These are phyloP conservation scores for Clonostachys solani DNA, from an alignment of 2,329 filamentous ascomycete species.

Conservation along the genomic window DNA sequence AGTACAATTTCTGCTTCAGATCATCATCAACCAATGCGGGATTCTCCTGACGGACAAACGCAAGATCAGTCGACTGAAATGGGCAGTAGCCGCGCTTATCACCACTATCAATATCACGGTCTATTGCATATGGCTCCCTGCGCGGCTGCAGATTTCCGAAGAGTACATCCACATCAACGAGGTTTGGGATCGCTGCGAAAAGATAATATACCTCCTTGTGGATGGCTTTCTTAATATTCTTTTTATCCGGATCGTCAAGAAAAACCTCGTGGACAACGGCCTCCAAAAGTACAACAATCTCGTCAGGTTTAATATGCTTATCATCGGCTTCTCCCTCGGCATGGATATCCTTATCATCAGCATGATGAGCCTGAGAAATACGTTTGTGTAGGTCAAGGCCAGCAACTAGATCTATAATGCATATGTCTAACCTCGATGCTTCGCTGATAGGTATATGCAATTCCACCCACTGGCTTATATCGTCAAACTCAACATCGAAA, in stretches of 20 bases:
- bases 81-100: constrained; percentile 33
- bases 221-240: constrained; percentile 41
- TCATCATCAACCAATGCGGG: constrained; percentile 45
- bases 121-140: constrained; percentile 45
- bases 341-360: constrained; percentile 12
- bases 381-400: constrained; percentile 3
- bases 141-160: constrained; percentile 31
- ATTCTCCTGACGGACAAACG: constrained; percentile 33
- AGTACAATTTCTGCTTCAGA: constrained; percentile 38
- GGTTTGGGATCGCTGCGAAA: constrained; percentile 44
- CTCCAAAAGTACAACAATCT: constrained; percentile 42
- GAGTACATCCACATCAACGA: constrained; percentile 37
- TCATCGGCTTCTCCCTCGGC: constrained; percentile 19
- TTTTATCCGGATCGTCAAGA: constrained; percentile 37
- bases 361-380: constrained; percentile 5
- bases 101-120: constrained; percentile 42
- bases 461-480: constrained; percentile 5
- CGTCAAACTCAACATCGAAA: constrained; percentile 4
- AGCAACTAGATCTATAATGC: too few relatives aligned
- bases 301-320: constrained; percentile 26
- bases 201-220: constrained; percentile 38
- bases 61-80: constrained; percentile 33
- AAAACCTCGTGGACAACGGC: constrained; percentile 38
- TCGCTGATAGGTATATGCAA: constrained; percentile 3
- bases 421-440: too few relatives aligned